Conservation (phyloP, 2,329 filamentous ascomycete species). For the Trichoderma simmonsii region DNA sequence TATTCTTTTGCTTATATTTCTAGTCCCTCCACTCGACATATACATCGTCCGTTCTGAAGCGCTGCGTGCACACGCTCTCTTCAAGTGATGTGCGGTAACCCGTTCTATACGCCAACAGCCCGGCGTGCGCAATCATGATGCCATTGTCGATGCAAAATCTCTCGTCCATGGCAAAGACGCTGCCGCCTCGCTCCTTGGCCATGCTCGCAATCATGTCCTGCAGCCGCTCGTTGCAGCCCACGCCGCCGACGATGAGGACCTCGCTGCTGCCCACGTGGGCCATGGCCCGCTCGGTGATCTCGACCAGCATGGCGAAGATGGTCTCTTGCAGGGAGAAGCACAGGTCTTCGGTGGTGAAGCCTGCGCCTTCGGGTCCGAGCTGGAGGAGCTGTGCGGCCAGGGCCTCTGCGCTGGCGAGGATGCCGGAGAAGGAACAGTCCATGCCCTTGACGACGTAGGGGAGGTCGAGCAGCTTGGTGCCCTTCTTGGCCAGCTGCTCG, state of each 20-base stretch:
- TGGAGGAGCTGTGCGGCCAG: conserved; percentile 65
- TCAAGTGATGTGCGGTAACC: conserved; percentile 74
- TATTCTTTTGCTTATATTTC: conserved; percentile 13
- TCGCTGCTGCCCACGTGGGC: conserved; percentile 89
- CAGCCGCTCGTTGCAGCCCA: conserved; percentile 89
- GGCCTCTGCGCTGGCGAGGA: conserved; percentile 78
- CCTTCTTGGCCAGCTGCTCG: conserved; percentile 81
- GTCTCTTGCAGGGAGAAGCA: conserved; percentile 97
- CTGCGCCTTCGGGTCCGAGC: conserved; percentile 46
- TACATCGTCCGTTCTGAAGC: conserved; percentile 80
- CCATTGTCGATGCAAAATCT: conserved; percentile 98
- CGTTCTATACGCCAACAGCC: conserved; percentile 77
- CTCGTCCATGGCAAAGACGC: conserved; percentile 92
- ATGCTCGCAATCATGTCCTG: conserved; percentile 99
- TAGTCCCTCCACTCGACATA: conserved; percentile 73
- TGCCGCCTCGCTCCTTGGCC: conserved; percentile 83
- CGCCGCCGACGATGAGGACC: conserved; percentile 92
- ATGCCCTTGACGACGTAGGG: conserved; percentile 98
- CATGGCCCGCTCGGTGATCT: conserved; percentile 98
- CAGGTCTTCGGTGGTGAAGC: conserved; percentile 76
- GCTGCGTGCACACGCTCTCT: conserved; percentile 80
- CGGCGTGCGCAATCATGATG: conserved; percentile 99
- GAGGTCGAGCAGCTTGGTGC: conserved; percentile 73
- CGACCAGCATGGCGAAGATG: conserved; percentile 93
- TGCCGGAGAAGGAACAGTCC: conserved; percentile 95